Base-by-base conservation (phyloP, 1,139 yeast genomes). In the Suhomyces atakaporum region DNA sequence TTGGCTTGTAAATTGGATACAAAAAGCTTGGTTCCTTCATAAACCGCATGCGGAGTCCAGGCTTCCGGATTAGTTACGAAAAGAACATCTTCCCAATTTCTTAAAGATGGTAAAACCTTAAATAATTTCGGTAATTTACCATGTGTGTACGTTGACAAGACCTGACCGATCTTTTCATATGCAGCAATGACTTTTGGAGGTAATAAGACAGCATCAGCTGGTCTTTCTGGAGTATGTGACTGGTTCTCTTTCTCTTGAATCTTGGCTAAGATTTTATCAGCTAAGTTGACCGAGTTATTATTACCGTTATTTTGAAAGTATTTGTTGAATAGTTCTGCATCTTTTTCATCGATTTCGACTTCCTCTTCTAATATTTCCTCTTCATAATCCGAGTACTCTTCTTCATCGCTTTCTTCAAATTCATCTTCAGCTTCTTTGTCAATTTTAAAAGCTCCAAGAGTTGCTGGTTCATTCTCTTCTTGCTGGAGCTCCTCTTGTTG, bases 111-210 rank as follows among this genome's bases (percentile, higher is more conserved):
- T 42, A 94, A 77, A 41, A 92, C 95, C 59, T 92, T 92, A 72
- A 92, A 92, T 25, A 95, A 77, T 55, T 92, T 90, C 14, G 98
- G 98, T 39, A 92, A 73, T 63, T 89, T 90, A 34, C 98, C 99
- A 53, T 94, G 96, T 26, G 90, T 84, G 77, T 95, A 94, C n/a
- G 94, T 80, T 11, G 92, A 76, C 42, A 92, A 69, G 35, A 92
- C 82, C 49, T 81, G 81, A 7, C 97, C 98, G 34, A 92, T 92
- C 56, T 88, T 87, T 37, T 88, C 84, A 60, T 90, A 92, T 1
- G 96, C 97, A 44, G 84, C 89, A 51, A 94, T 89, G 36, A 92
- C 97, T 60, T 92, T 90, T 37, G 96, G 96, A 9, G 99, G 98
- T 38, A 92, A 72, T 52, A 83, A 75, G 4, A 92, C 97, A 10